These are phyloP conservation scores for Viridothelium virens DNA, from an alignment of 495 filamentous ascomycete genomes.

Conservation along the genomic window DNA sequence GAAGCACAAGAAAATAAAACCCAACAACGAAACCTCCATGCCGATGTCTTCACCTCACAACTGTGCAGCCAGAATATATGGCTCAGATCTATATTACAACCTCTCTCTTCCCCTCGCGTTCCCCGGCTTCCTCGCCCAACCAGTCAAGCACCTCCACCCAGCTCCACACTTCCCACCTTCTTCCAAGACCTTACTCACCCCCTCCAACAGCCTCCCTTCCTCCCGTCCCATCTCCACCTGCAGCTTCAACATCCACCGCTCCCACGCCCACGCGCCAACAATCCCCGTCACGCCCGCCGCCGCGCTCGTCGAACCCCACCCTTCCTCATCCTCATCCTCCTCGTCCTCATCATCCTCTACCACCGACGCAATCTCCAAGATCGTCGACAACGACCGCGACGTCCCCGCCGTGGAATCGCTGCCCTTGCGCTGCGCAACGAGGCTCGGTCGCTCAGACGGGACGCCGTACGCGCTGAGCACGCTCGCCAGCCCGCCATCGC, in stretches of 20 bases:
- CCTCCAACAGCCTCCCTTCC: slow-evolving; percentile 56
- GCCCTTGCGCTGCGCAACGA: background rate
- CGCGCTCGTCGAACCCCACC: slow-evolving; percentile 63
- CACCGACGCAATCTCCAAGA: slow-evolving; percentile 20
- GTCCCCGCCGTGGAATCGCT: slow-evolving; percentile 2
- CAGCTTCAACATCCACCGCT: slow-evolving; percentile 86
- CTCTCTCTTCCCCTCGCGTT: background rate
- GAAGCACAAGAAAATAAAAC: background rate
- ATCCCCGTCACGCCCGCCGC: slow-evolving; percentile 69
- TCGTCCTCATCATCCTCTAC: slow-evolving; percentile 12
- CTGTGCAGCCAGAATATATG: background rate
- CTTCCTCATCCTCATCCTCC: slow-evolving; percentile 54
- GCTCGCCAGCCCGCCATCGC: slow-evolving; percentile 9
- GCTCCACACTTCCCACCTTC: slow-evolving; percentile 72
- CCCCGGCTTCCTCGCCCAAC: slow-evolving; percentile 71
- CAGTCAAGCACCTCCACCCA: slow-evolving; percentile 78
- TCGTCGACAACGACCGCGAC: slow-evolving; percentile 1
- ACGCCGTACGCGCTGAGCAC: slow-evolving; percentile 23
- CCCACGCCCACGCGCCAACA: slow-evolving; percentile 87
- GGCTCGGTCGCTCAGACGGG: slow-evolving; percentile 6
- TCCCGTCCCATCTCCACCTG: slow-evolving; percentile 74
- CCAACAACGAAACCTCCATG: background rate
- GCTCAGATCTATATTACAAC: slow-evolving; percentile 1
- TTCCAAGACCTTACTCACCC: slow-evolving; percentile 70
- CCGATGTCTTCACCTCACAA: background rate